Evolutionary conservation across 2,329 filamentous ascomycete species (phyloP), one percentile per base, ranked within the genome.

Genomic region (Hypomyces rosellus): DNA sequence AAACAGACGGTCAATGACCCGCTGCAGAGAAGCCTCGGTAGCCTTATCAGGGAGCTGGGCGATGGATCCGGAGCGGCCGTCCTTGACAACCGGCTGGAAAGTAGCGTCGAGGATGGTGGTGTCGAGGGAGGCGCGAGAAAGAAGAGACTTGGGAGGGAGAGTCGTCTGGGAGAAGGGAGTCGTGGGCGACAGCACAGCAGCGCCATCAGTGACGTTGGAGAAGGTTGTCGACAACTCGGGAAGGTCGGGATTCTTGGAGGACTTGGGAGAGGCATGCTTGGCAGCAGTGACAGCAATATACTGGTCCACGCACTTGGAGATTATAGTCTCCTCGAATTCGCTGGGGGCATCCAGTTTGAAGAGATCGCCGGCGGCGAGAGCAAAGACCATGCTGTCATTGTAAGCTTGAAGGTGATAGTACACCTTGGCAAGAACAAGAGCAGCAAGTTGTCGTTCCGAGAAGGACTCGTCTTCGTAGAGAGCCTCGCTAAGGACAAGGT

Each of bases 371-470:
- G 93, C 91, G 52, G 90, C 91, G 42, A 99, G 82, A 56, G 93
- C 93, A 70, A 99, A 97, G 47, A 89, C 88, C 92, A 99, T 97
- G 71, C 92, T 96, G 75, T 99, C 93, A 67, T 96, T 93, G 76
- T 99, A 99, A 69, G 93, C 93, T 72, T 96, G 90, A 48, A 99
- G 84, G 67, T 99, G 93, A 67, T 97, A 99, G 75, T 97, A 99
- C 59, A 97, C 90, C 78, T 99, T 99, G 61, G 93, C 88, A 40
- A 95, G 87, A 49, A 99, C 90, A 45, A 99, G 80, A 48, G 93
- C 93, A 49, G 93, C 93, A 50, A 99, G 85, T 68, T 93, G 88
- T 64, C 92, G 89, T 69, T 99, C 88, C 45, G 91, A 88, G 65
- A 99, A 99, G 54, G 82, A 80, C 63, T 96, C 89, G 73, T 99